Evolutionary conservation across 2,329 filamentous ascomycete genomes (phyloP).

Genomic region (Camillea tinctor): DNA sequence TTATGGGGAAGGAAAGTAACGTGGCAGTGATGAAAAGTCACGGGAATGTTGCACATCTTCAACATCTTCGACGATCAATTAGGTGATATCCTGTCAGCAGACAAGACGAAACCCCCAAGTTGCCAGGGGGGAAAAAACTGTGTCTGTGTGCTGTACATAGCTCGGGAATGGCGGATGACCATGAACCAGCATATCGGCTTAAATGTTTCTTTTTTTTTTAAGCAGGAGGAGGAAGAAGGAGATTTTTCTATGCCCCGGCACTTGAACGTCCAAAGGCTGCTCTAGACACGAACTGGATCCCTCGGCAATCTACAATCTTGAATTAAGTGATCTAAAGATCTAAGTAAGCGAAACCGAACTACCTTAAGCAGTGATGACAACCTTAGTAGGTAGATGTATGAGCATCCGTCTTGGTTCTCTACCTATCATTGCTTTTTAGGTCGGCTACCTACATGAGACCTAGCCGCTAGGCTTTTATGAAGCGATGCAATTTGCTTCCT

Average conservation of each 20-base stretch:
- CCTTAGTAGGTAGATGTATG: not conserved
- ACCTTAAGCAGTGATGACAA: too few species aligned
- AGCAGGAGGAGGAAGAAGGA: too few species aligned
- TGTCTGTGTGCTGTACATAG: not conserved
- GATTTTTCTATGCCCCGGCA: not conserved
- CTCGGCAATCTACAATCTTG: not conserved
- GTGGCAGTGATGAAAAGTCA: not conserved
- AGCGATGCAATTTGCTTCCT: too few species aligned
- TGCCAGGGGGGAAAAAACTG: not conserved
- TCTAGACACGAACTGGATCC: not conserved
- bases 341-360: not conserved
- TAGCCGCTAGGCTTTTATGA: too few species aligned
- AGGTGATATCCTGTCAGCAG: not conserved
- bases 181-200: not conserved
- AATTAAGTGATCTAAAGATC: not conserved
- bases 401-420: too few species aligned
- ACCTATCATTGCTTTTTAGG: too few species aligned
- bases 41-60: not conserved
- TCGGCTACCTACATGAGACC: too few species aligned
- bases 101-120: not conserved
- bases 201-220: not conserved
- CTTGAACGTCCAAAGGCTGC: not conserved
- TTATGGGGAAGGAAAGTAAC: not conserved
- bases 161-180: not conserved
- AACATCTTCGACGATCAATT: not conserved